Conservation (phyloP, 208 protist genomes). For the Trypanosoma caninum region DNA sequence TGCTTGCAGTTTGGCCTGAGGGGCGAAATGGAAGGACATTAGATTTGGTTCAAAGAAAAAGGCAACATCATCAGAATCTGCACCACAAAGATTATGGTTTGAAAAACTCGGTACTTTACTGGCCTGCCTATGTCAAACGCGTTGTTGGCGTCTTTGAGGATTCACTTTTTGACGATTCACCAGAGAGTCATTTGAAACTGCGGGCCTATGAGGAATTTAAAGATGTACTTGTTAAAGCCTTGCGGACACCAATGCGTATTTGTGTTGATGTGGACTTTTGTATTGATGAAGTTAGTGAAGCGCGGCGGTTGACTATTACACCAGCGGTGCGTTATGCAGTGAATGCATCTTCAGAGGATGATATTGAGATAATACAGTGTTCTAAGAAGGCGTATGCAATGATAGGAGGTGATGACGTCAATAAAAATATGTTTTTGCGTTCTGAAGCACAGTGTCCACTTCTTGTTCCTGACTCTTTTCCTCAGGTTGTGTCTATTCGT, state of each 20-base stretch:
- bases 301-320: conserved; percentile 23
- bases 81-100: no score
- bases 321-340: conserved; percentile 16
- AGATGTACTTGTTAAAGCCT: conserved; percentile 35
- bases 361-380: conserved; percentile 8
- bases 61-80: not conserved
- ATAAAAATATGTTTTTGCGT: conserved; percentile 3
- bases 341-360: not conserved
- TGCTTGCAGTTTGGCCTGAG: conserved; percentile 53
- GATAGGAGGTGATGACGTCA: conserved; percentile 10
- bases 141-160: conserved; percentile 46
- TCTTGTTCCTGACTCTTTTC: conserved; percentile 45
- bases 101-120: conserved; percentile 39
- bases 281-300: conserved; percentile 67
- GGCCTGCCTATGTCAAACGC: conserved; percentile 60
- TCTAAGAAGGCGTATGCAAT: conserved; percentile 9
- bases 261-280: conserved; percentile 65
- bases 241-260: conserved; percentile 43
- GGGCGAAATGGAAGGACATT: conserved; percentile 2
- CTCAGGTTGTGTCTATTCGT: conserved; percentile 56
- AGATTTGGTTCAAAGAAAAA: not conserved
- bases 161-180: conserved; percentile 33
- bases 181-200: conserved; percentile 28
- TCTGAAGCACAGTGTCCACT: conserved; percentile 26
- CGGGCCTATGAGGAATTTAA: conserved; percentile 47